Conservation (phyloP, 2,329 filamentous ascomycete genomes). For the Clarireedia sp. region DNA sequence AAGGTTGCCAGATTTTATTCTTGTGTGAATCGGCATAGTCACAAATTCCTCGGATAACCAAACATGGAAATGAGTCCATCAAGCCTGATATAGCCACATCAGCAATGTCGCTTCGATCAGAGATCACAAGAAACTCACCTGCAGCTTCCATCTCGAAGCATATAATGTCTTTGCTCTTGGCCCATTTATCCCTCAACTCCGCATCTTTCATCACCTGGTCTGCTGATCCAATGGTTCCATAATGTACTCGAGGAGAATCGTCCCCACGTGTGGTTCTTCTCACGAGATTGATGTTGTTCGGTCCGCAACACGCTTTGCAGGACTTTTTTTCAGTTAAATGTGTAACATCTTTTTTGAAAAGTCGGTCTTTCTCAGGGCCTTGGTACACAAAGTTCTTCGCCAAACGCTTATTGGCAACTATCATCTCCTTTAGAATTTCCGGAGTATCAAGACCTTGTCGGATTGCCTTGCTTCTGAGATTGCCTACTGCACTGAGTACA, state of each 20-base stretch:
- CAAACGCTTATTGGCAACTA: not conserved
- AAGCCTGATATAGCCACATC: not conserved
- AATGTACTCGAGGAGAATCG: slow-evolving; percentile 32
- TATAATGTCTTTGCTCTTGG: not conserved
- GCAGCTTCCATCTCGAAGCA: slow-evolving; percentile 14
- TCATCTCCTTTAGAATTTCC: not conserved
- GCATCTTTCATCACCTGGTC: slow-evolving; percentile 10
- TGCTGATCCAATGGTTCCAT: slow-evolving; percentile 8
- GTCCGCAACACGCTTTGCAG: not conserved
- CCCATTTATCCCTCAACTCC: not conserved
- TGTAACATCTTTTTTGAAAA: slow-evolving; percentile 23
- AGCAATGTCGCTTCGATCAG: not conserved
- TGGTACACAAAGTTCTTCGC: slow-evolving; percentile 9
- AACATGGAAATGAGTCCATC: slow-evolving; percentile 12
- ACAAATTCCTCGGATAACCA: slow-evolving; percentile 14
- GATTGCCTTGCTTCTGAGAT: not conserved
- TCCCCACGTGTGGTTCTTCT: not conserved
- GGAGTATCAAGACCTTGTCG: not conserved
- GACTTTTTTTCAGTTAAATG: slow-evolving; percentile 10
- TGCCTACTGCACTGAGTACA: not conserved
- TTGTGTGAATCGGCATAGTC: slow-evolving; percentile 16
- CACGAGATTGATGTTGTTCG: not conserved
- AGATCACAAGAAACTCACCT: not conserved
- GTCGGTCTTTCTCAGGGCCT: slow-evolving; percentile 19
- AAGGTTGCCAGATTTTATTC: slow-evolving; percentile 13